Evolutionary conservation across 148 eudicot genomes (phyloP).

Genomic region (Heliamphora exappendiculata): DNA sequence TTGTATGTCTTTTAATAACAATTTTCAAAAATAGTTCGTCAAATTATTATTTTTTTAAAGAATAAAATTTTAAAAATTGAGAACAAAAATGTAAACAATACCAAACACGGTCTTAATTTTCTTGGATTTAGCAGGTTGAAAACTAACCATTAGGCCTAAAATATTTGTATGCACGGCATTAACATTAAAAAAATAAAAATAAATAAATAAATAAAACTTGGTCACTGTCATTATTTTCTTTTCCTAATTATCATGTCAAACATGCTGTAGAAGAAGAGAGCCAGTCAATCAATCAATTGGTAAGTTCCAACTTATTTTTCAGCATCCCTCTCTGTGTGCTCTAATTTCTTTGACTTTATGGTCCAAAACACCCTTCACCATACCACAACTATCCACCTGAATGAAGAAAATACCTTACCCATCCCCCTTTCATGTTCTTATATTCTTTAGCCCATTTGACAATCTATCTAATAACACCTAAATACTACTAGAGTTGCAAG

Average conservation of each 20-base stretch:
- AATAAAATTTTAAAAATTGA: not conserved
- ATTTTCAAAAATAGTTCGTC: not conserved
- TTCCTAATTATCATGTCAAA: conserved; percentile 4
- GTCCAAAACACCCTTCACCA: not conserved
- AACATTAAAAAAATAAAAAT: no score
- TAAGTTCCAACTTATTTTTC: not conserved
- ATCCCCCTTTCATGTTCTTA: conserved; percentile 9
- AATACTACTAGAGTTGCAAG: not conserved
- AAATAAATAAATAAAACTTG: not conserved
- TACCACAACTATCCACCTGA: not conserved
- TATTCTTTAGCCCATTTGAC: conserved; percentile 2
- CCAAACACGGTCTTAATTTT: not conserved
- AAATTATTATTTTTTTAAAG: not conserved
- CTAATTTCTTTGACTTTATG: not conserved
- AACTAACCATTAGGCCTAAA: not conserved
- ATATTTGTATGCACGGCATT: not conserved
- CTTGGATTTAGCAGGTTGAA: not conserved
- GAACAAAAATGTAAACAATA: no score
- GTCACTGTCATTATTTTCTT: not conserved
- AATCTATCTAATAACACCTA: not conserved
- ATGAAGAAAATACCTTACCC: not conserved
- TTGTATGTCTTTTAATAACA: no score
- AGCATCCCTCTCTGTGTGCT: not conserved
- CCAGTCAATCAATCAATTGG: not conserved
- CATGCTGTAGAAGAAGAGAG: not conserved